Evolutionary conservation across 1,284 basidiomycete species (phyloP).

Genomic region (Mycena sp.): DNA sequence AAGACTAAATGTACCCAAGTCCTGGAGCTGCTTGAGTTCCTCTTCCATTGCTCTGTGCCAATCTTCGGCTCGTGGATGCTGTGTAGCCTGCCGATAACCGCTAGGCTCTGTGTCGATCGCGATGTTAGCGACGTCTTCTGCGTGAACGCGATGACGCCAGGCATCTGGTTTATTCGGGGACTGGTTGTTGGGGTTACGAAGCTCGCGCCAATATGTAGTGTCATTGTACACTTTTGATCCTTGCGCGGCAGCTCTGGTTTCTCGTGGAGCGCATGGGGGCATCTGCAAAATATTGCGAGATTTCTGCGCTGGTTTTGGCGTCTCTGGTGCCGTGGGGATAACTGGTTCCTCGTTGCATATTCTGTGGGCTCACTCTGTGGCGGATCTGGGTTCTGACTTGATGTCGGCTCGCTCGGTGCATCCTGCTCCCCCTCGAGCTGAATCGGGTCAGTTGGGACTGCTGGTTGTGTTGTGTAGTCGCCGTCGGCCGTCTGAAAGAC

Average conservation of each 20-base stretch:
- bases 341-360: neutral
- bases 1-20: slow-evolving; percentile 8
- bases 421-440: slow-evolving; percentile 13
- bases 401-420: neutral
- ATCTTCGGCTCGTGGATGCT: slow-evolving; percentile 26
- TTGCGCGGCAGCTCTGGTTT: neutral
- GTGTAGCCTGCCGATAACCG: neutral
- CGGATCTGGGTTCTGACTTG: neutral
- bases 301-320: neutral
- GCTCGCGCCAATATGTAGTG: slow-evolving; percentile 1
- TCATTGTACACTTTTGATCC: slow-evolving; percentile 5
- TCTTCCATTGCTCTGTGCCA: slow-evolving; percentile 25
- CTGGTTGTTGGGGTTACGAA: slow-evolving; percentile 7
- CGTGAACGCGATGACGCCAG: slow-evolving; percentile 6
- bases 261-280: neutral
- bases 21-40: slow-evolving; percentile 22
- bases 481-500: slow-evolving; percentile 16
- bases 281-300: slow-evolving; percentile 5
- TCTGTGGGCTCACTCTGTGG: neutral
- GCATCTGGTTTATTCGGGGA: slow-evolving; percentile 11
- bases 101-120: neutral
- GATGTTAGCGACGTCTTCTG: slow-evolving; percentile 1
- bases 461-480: slow-evolving; percentile 3
- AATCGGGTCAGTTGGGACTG: slow-evolving; percentile 10
- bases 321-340: neutral